Evolutionary conservation across 2,329 filamentous ascomycete species (phyloP), one percentile per base, ranked within the genome.

Genomic region (Penicillium palitans): DNA sequence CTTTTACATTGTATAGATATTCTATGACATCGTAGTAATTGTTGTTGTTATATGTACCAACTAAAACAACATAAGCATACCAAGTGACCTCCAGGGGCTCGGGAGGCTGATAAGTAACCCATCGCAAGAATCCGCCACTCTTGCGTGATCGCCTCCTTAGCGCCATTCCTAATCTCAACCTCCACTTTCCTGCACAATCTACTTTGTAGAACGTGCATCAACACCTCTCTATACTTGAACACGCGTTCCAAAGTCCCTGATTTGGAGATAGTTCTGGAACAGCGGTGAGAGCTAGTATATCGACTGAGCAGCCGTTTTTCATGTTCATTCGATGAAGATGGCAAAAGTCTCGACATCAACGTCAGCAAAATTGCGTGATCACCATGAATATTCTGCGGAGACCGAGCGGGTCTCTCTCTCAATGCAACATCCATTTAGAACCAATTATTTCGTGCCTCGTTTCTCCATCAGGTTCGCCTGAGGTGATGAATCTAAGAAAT

Each of bases 71-170:
- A 33, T 15, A 33, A 21, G 40, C 46, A 35, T 25, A 19, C 19
- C 35, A 19, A 42, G 37, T 41, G 45, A 25, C 25, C 25, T 25
- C 5, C 4, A 25, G 25, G 25, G 25, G 25, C 25, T 25, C 25
- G 25, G 25, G 25, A 50, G 46, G 27, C 48, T 39, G 52, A 31
- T 40, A 37, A 50, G 52, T 50, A 21, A 50, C 33, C n/a, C 31
- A 50, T 61, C 61, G 61, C 60, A 61, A 67, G 40, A 65, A 39
- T 25, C 58, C 64, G 62, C 62, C 68, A 57, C 60, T 60, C 62
- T 70, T 68, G 65, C 67, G 67, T 69, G 68, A 69, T 70, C 66
- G 63, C 56, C 67, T 55, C 39, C 54, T 64, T 62, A 66, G 66
- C 67, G 50, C 42, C 40, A 31, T 54, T 59, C 51, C 64, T 64